These are phyloP conservation scores for Penicillium sp. DNA, from an alignment of 2,329 filamentous ascomycete genomes.

Conservation along the genomic window DNA sequence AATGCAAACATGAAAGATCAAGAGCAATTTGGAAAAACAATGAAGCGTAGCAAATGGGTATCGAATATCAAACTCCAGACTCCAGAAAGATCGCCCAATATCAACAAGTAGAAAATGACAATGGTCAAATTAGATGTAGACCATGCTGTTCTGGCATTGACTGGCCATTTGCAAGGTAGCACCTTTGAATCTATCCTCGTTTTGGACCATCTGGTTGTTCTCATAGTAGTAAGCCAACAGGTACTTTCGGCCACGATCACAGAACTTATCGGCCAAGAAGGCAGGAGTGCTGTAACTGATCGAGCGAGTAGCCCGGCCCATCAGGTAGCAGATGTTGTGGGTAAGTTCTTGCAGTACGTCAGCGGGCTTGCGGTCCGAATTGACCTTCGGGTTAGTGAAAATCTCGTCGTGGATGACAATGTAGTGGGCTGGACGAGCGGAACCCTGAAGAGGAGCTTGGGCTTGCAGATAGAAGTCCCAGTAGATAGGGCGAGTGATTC, in stretches of 20 bases:
- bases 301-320: conserved; percentile 26
- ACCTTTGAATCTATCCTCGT: not conserved
- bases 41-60: not conserved
- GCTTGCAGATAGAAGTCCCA: conserved; percentile 85
- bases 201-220: rapidly evolving
- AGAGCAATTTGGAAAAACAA: not conserved
- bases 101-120: not conserved
- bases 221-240: conserved; percentile 11
- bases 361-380: conserved; percentile 1
- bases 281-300: conserved; percentile 25
- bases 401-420: conserved; percentile 67
- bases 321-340: conserved; percentile 26
- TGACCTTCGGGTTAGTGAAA: conserved; percentile 41
- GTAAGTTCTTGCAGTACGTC: conserved; percentile 21
- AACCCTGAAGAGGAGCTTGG: conserved; percentile 75
- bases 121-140: conserved; percentile 4
- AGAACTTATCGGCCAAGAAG: conserved; percentile 25
- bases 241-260: conserved; percentile 24
- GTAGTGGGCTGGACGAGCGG: conserved; percentile 78
- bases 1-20: not conserved
- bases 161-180: not conserved
- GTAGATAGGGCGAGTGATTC: conserved; percentile 66
- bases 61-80: not conserved
- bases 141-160: not conserved
- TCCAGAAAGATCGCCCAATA: not conserved